Evolutionary conservation across 176 grass and related monocot genomes (phyloP).

Genomic region (Metroxylon sagu): DNA sequence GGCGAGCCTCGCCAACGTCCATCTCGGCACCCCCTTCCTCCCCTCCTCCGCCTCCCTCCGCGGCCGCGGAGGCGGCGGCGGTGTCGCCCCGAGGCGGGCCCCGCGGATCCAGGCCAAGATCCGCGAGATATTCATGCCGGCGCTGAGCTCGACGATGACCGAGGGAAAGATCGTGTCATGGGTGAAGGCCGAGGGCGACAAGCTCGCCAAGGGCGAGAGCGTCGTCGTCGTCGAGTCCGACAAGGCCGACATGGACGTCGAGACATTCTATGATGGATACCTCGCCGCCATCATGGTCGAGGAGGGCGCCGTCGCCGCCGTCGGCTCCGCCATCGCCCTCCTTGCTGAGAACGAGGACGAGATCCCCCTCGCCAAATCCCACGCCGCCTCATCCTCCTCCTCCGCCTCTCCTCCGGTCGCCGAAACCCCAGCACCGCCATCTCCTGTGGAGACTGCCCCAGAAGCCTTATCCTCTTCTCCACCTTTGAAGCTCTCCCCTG

Average conservation of each 20-base stretch:
- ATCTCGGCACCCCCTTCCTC: too few species aligned
- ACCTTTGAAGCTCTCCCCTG: not conserved
- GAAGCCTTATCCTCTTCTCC: not conserved
- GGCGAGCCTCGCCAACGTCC: too few species aligned
- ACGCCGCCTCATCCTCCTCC: not conserved
- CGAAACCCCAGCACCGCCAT: not conserved
- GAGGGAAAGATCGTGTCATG: not conserved
- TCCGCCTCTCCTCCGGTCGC: not conserved
- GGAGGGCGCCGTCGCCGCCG: not conserved
- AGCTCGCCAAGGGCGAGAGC: slow-evolving; percentile 73
- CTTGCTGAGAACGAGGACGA: not conserved
- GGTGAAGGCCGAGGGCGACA: slow-evolving; percentile 70
- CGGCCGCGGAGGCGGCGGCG: too few species aligned
- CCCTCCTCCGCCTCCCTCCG: too few species aligned
- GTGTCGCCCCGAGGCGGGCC: too few species aligned
- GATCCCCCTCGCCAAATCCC: not conserved
- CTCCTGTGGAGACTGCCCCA: not conserved
- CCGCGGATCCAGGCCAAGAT: not conserved
- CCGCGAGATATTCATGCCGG: not conserved
- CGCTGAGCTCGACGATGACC: not conserved
- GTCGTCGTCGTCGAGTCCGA: slow-evolving; percentile 99
- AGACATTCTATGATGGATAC: not conserved
- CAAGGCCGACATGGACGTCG: slow-evolving; percentile 51
- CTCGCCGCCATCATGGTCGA: slow-evolving; percentile 2
- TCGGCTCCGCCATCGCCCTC: not conserved